A percentile compares a stretch with the other conserved stretches of the same genome.
phyloP scores from a whole-genome alignment of 345 rosid genomes.

The Psidium guajava region DNA sequence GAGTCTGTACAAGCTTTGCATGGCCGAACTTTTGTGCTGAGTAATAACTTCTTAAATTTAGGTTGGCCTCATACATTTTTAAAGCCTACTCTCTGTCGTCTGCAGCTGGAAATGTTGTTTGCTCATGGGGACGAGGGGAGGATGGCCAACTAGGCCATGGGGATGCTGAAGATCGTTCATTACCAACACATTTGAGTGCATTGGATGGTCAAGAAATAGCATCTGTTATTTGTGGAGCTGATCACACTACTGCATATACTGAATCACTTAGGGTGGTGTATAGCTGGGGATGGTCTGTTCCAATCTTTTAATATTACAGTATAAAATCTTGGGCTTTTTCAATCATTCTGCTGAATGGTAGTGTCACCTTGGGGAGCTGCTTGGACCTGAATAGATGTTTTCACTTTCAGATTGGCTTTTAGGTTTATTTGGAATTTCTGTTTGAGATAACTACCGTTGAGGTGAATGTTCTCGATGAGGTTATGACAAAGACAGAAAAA shows the following conservation, averaged over 20 bases:
- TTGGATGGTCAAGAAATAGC: constrained; percentile 50
- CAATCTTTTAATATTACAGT: neutral
- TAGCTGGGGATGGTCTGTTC: constrained; percentile 52
- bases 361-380: neutral
- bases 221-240: constrained; percentile 89
- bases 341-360: neutral
- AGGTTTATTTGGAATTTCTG: neutral
- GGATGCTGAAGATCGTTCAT: constrained; percentile 79
- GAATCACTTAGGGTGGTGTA: constrained; percentile 49
- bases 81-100: neutral
- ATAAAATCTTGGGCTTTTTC: neutral
- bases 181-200: constrained; percentile 69
- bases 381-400: neutral
- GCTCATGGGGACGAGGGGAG: constrained; percentile 98
- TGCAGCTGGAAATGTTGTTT: constrained; percentile 81
- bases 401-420: neutral
- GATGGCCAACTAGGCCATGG: constrained; percentile 99
- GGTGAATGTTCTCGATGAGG: neutral
- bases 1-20: neutral
- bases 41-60: neutral
- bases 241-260: constrained; percentile 82
- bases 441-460: neutral
- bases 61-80: neutral
- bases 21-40: neutral
- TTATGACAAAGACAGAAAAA: neutral